A percentile compares a stretch with the other conserved stretches of the same genome.
Evolutionary conservation across 805 yeast genomes (phyloP).

Genomic region (Starmerella vitae): DNA sequence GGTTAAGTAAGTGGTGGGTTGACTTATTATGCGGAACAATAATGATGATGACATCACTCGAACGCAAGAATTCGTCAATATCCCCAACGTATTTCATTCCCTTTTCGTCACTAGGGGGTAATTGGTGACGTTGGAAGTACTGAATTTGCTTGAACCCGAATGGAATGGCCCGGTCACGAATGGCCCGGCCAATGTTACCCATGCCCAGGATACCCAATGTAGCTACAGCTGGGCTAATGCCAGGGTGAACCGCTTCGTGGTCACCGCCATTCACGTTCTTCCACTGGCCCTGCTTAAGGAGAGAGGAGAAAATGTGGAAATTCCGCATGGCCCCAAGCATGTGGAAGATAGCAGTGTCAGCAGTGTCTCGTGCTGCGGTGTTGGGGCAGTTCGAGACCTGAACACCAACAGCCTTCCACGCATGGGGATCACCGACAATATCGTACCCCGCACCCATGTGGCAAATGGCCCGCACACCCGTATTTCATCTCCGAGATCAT

Average conservation of each 20-base stretch:
- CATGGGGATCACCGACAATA: slow-evolving; percentile 34
- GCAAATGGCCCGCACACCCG: slow-evolving; percentile 29
- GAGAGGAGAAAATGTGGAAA: slow-evolving; percentile 30
- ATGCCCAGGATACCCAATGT: slow-evolving; percentile 45
- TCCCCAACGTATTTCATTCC: slow-evolving; percentile 33
- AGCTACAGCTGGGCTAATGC: slow-evolving; percentile 37
- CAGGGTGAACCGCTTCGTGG: slow-evolving; percentile 30
- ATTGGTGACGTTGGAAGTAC: slow-evolving; percentile 38
- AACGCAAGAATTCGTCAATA: slow-evolving; percentile 45
- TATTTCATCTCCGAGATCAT: slow-evolving; percentile 13
- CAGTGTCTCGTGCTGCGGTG: slow-evolving; percentile 42
- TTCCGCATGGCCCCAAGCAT: slow-evolving; percentile 40
- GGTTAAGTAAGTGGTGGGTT: slow-evolving; percentile 59
- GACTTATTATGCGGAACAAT: slow-evolving; percentile 62
- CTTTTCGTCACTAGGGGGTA: slow-evolving; percentile 35
- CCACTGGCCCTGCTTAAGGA: slow-evolving; percentile 37
- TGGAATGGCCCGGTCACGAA: slow-evolving; percentile 37
- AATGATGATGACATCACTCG: slow-evolving; percentile 58
- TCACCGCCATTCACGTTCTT: slow-evolving; percentile 8
- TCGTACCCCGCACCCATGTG: slow-evolving; percentile 53
- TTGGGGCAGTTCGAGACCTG: slow-evolving; percentile 42
- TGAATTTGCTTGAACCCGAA: slow-evolving; percentile 38
- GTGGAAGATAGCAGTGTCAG: slow-evolving; percentile 40
- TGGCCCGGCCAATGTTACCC: slow-evolving; percentile 49
- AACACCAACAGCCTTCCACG: slow-evolving; percentile 32